Conservation (phyloP, 495 filamentous ascomycete species). For the Aspergillus taichungensis region DNA sequence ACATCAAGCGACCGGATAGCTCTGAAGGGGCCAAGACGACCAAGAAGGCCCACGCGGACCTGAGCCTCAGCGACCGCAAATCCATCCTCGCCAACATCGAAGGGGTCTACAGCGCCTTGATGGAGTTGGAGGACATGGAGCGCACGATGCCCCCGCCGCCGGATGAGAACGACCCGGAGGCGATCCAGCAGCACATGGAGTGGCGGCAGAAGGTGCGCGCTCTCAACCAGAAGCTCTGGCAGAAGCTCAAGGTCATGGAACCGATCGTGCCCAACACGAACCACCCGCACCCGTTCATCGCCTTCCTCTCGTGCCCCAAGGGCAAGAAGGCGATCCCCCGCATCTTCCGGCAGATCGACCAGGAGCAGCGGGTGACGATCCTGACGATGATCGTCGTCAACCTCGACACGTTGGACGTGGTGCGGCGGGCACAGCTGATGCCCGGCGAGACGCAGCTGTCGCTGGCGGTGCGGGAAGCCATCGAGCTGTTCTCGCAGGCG, state of each 20-base stretch:
- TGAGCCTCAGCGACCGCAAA: conserved; percentile 65
- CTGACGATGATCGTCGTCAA: conserved; percentile 95
- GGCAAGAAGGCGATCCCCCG: conserved; percentile 93
- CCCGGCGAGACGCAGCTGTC: conserved; percentile 61
- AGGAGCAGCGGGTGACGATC: conserved; percentile 86
- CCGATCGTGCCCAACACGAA: conserved; percentile 68
- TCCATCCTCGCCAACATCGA: conserved; percentile 77
- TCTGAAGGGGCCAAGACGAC: conserved; percentile 39
- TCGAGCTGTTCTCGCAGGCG: conserved; percentile 77
- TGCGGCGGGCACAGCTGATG: conserved; percentile 63
- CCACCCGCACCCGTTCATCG: conserved; percentile 87
- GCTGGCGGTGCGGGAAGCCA: conserved; percentile 69
- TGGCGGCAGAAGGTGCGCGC: conserved; percentile 61
- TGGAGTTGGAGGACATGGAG: conserved; percentile 90
- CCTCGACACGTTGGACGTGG: conserved; percentile 83
- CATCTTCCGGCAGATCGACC: conserved; percentile 86
- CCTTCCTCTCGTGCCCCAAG: conserved; percentile 87
- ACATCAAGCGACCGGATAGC: conserved; percentile 83
- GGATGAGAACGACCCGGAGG: conserved; percentile 53
- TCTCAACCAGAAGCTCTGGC: conserved; percentile 78
- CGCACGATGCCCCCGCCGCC: conserved; percentile 70
- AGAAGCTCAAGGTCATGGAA: conserved; percentile 77
- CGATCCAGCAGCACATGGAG: conserved; percentile 55
- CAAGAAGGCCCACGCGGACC: conserved; percentile 36
- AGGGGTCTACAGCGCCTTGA: conserved; percentile 72